Evolutionary conservation across 1,139 yeast genomes (phyloP), one percentile per base, ranked within the genome.

Genomic region (Nakaseomyces nivariensis): DNA sequence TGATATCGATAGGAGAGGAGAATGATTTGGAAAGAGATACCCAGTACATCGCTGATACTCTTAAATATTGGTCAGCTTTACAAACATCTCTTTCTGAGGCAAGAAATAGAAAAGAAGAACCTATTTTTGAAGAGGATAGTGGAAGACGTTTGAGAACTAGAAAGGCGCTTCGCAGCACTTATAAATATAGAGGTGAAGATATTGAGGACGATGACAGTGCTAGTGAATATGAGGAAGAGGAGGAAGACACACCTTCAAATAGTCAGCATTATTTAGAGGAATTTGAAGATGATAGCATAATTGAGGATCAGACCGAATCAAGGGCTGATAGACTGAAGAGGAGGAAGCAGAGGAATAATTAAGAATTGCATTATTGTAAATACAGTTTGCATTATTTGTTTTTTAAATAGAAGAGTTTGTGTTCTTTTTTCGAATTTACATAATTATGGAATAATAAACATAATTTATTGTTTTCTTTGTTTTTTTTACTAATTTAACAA

Each of bases 161-260:
- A 58, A 57, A 46, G 54, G 58, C 40, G 2, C 37, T 32, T 7
- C 56, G 56, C 26, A 53, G 51, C 29, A 49, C 52, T 11, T 33
- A 11, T 24, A n/a, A 9, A 8, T 33, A 43, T 29, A 22, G 9
- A 10, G 53, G 51, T 37, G 54, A 57, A 37, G 54, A 46, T 4
- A 51, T 50, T 9, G 31, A 29, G 44, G 56, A 48, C 3, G 49
- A 52, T 26, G 47, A 50, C 29, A 54, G 52, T 32, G 54, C 45
- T 6, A 55, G 51, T 9, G 56, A 49, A 25, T 48, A 45, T 17
- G 48, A 37, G 27, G 49, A 32, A 4, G 57, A 51, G 13, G 22
- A 24, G 29, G 42, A 25, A 4, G 25, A 4, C 50, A 50, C 26
- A 49, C 13, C 36, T 33, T 7, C 13, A 5, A 8, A 7, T 10